phyloP scores from a whole-genome alignment of 2,329 filamentous ascomycete species.

The Ploettnerulaceae sp. region DNA sequence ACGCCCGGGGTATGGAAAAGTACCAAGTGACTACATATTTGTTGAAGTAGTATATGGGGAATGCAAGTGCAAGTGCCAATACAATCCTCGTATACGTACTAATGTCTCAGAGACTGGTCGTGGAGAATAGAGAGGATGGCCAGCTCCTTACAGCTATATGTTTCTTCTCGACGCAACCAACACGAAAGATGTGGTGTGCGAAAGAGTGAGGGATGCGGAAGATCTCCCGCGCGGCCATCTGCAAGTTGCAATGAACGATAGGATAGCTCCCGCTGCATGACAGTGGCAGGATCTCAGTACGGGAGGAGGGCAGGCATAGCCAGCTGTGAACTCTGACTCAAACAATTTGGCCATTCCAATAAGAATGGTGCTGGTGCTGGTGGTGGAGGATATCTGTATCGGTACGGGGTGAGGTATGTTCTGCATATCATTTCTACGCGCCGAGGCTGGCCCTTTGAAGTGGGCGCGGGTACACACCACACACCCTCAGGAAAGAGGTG shows the following conservation, averaged over 20 bases:
- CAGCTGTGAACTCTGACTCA: background rate
- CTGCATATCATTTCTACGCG: constrained; percentile 18
- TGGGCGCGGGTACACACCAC: constrained; percentile 7
- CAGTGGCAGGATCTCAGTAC: constrained; percentile 2
- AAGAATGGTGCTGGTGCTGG: constrained; percentile 1
- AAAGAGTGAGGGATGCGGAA: constrained; percentile 8
- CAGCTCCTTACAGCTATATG: background rate
- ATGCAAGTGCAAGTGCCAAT: background rate
- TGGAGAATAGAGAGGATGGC: background rate
- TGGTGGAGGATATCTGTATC: background rate
- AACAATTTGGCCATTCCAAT: background rate
- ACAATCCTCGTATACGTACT: too few relatives aligned
- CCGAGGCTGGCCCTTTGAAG: constrained; percentile 10
- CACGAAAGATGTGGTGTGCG: background rate
- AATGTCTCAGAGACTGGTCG: constrained; percentile 2
- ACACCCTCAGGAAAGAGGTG: constrained; percentile 8
- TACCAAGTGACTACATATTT: constrained; percentile 4
- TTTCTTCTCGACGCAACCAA: constrained; percentile 1
- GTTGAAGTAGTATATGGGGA: background rate
- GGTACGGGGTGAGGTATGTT: constrained; percentile 15
- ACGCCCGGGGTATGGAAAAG: background rate
- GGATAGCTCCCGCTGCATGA: constrained; percentile 10
- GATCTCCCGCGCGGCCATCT: constrained; percentile 15
- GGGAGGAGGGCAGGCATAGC: background rate
- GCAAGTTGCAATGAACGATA: constrained; percentile 4